Percentiles rank a stretch among this genome's conserved stretches.
Evolutionary conservation across 495 filamentous ascomycete species (phyloP).

Genomic region (Bombardia bombarda): DNA sequence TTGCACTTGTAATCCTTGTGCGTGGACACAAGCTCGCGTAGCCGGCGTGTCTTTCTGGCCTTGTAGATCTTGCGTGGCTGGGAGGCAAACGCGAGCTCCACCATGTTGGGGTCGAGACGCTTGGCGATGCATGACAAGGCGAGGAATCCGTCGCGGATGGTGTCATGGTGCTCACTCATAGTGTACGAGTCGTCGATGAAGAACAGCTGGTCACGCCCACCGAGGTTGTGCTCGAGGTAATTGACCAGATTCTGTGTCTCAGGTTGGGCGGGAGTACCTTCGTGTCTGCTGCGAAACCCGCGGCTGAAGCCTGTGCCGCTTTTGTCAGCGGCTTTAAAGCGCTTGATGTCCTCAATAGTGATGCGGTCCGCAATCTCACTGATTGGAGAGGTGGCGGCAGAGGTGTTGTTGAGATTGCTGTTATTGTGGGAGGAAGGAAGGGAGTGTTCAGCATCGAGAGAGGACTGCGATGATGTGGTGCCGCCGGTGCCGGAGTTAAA

Average conservation of each 20-base stretch:
- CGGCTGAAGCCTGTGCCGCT: background rate
- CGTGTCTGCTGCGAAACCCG: background rate
- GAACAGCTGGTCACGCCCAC: slow-evolving; percentile 24
- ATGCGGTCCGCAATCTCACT: background rate
- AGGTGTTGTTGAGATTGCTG: background rate
- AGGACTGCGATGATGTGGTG: background rate
- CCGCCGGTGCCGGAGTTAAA: background rate
- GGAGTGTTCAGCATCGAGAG: background rate
- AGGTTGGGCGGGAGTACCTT: background rate
- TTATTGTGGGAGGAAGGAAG: background rate
- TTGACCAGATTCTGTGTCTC: slow-evolving; percentile 9
- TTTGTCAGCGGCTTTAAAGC: background rate
- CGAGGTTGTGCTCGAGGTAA: slow-evolving; percentile 16
- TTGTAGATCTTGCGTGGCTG: slow-evolving; percentile 3
- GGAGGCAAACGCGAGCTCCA: slow-evolving; percentile 31
- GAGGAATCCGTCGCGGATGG: slow-evolving; percentile 17
- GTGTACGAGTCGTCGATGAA: slow-evolving; percentile 30
- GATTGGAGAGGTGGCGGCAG: background rate
- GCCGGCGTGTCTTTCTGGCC: slow-evolving; percentile 2
- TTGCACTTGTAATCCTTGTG: slow-evolving; percentile 7
- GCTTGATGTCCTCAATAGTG: background rate
- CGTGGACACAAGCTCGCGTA: slow-evolving; percentile 8
- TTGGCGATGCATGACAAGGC: slow-evolving; percentile 28
- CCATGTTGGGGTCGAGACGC: slow-evolving; percentile 17
- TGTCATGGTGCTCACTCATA: slow-evolving; percentile 22